Base-by-base conservation (phyloP, 2,329 filamentous ascomycete species). In the Calonectria crousiana region DNA sequence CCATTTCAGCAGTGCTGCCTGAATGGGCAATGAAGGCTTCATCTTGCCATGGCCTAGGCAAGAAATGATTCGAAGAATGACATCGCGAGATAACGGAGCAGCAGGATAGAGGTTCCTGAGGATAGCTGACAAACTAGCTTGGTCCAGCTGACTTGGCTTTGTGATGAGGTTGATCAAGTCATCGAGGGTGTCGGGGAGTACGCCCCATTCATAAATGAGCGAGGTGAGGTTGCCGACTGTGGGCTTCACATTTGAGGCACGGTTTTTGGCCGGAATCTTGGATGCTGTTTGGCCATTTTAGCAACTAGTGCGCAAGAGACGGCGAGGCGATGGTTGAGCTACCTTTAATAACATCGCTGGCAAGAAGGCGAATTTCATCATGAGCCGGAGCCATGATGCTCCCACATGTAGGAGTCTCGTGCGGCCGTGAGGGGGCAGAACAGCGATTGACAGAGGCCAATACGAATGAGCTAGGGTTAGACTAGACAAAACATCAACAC, bases 91-190 rank as follows among this genome's bases (percentile, higher is more conserved):
- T n/a, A 97, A 89, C 52, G 88, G 88, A 49, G 89, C 87, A n/a
- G 90, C 88, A 2, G 95, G 95, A 83, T 96, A 97, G 65, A 97
- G 86, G 74, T 93, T 94, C 76, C 92, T 94, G 78, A 95, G 84
- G 64, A 97, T 86, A 34, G 88, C 90, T 18, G 90, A 92, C 34
- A 93, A 88, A 77, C 92, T 95, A 34, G 92, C 92, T 84, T 97
- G 95, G 82, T 97, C 95, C 28, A 98, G 89, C 78, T 93, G 87
- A 78, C 89, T 94, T 60, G 92, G 92, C 28, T 87, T 87, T 26
- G 92, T 93, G 77, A 95, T 84, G 71, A 96, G 87, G 72, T 92
- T 89, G 77, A 97, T 85, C 38, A 97, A 87, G 68, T 89, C 87
- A 69, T 88, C 85, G 64, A 97, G 88, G 34, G 90, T 88, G 49